Base-by-base conservation (phyloP, 2,329 filamentous ascomycete species). In the Neurospora sp. region DNA sequence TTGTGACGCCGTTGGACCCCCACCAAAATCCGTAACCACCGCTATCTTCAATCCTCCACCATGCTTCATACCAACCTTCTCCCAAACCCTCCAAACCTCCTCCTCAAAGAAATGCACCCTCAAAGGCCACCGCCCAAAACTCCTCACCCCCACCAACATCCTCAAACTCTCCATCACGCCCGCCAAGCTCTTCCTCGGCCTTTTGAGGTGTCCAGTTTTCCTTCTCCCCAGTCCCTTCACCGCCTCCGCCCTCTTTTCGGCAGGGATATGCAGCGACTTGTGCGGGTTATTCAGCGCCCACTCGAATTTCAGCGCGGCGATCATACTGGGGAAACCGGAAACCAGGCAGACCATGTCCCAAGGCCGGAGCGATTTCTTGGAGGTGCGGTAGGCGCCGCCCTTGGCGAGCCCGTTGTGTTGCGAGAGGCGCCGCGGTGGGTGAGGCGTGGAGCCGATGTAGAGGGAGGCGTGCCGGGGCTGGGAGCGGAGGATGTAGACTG, bases 241-340 rank as follows among this genome's bases (percentile, higher is more conserved):
- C 68, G 80, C 78, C 0, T 81, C 86, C 75, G 86, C 79, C n/a
- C 89, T 84, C 52, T 88, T 84, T 39, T 86, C 83, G 13, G 85
- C 80, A 13, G 91, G 86, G 70, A 97, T 93, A 78, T 97, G 93
- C 40, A 91, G 83, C 5, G 94, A 94, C 40, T 90, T 79, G 77
- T 96, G 91, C 1, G 93, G 88, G 77, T 98, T 93, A 74, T 92
- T 92, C 84, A 96, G 91, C 46, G 95, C 94, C 95, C 95, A 97
- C 91, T 98, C 95, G 77, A 99, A 98, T 77, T 98, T 95, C 73
- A 99, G 81, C 0, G 96, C 96, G 0, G 92, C 93, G 42, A 95
- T 88, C 76, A 90, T 90, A 74, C 91, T 95, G 0, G 92, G 93
- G 74, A 99, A 99, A 0, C 95, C 95, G 7, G 92, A 91, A 1